Base-by-base conservation (phyloP, 768 basidiomycete species). In the Suillus placidus region DNA sequence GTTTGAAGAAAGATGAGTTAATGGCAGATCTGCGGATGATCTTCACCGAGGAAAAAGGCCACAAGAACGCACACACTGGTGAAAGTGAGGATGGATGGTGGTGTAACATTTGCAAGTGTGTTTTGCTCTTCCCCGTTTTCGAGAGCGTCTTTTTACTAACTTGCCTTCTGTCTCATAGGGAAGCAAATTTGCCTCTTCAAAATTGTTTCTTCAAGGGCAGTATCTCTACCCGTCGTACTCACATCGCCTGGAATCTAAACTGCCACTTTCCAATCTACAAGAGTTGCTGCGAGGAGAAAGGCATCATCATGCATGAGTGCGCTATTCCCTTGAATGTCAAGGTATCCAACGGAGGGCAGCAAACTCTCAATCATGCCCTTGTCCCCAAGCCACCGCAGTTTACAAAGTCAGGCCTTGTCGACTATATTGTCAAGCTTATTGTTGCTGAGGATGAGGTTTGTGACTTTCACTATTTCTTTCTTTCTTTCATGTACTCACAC, bases 381-480 rank as follows among this genome's bases (percentile, higher is more conserved):
- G 60, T 42, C 40, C 60, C 60, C 6, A 61, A 61, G 45, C 35
- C 60, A 38, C 60, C 42, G 0, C 40, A 40, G 35, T 61, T 61
- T 47, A 12, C 14, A 34, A 61, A 61, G 40, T 9, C 60, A 32
- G 60, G 60, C 35, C 60, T 61, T 13, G 60, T 38, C 3, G 60
- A 61, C 30, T 61, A 61, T 42, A 61, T 61, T 13, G 45, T 61
- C 16, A 26, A 61, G 60, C 60, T 61, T 13, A 47, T 61, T 5
- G 16, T 61, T 37, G 40, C 60, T 1, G 60, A 61, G 45, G 60
- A 61, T 42, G 40, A 37, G 30, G 51, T 51, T 51, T 51, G 23
- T 30, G 18, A 58, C 20, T 58, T 34, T 34, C 18, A 20, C 12
- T 52, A 26, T 51, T 51, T 51, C 13, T 49, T 49, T 40, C 40